A percentile compares a stretch with the other conserved stretches of the same genome.
Conservation (phyloP, 2,329 filamentous ascomycete species). For the Arthrobotrys conoides region DNA sequence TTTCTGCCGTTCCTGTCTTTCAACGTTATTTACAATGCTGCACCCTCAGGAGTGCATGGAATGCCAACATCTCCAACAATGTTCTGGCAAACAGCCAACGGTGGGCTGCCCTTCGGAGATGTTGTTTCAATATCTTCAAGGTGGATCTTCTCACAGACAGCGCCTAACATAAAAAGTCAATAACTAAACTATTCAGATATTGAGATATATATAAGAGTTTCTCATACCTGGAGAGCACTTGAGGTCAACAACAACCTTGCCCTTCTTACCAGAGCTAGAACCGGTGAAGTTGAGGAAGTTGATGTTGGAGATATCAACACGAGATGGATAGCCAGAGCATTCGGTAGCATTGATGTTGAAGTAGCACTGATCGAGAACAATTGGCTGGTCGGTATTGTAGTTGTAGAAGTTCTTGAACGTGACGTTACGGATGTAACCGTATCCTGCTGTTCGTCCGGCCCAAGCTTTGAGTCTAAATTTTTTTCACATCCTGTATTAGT, state of each 20-base stretch:
- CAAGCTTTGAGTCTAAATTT: conserved; percentile 72
- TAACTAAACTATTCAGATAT: not conserved
- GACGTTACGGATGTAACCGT: conserved; percentile 75
- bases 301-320: conserved; percentile 74
- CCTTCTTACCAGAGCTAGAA: conserved; percentile 72
- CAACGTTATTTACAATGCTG: conserved; percentile 26
- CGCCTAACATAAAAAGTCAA: conserved; percentile 62
- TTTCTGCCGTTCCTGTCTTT: not conserved
- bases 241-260: conserved; percentile 72
- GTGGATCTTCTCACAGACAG: conserved; percentile 73
- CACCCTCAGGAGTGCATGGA: conserved; percentile 48
- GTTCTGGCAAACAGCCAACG: conserved; percentile 64
- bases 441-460: conserved; percentile 73
- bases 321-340: conserved; percentile 72
- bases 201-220: not conserved
- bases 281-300: conserved; percentile 74
- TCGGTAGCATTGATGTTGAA: conserved; percentile 72
- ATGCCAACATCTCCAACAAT: conserved; percentile 70
- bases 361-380: conserved; percentile 76
- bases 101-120: conserved; percentile 69
- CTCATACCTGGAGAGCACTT: conserved; percentile 71
- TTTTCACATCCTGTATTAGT: conserved; percentile 65
- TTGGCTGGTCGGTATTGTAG: conserved; percentile 73
- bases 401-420: conserved; percentile 76
- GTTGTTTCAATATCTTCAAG: conserved; percentile 73